Percentiles rank a stretch among this genome's conserved stretches.
These are phyloP conservation scores for Rhizophlyctis rosea DNA, from an alignment of 192 early-diverging fungal species.

Conservation along the genomic window DNA sequence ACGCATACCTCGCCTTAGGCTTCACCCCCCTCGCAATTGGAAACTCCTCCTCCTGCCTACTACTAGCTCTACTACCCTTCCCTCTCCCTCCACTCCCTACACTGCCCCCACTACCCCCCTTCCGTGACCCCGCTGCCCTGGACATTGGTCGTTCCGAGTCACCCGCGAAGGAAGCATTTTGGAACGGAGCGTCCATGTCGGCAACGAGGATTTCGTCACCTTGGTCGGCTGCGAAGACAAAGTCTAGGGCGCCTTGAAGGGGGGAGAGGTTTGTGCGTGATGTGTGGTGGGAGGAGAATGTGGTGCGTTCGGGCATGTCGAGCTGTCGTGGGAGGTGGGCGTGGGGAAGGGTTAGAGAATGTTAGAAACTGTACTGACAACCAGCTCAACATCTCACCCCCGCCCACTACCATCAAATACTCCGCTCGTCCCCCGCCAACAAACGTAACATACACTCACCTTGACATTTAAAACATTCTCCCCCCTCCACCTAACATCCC, in stretches of 20 bases:
- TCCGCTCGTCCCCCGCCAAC: too few relatives aligned
- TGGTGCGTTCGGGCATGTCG: constrained; percentile 48
- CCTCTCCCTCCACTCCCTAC: too few relatives aligned
- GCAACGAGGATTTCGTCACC: constrained; percentile 23
- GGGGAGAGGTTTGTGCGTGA: constrained; percentile 15
- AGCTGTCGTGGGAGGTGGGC: constrained; percentile 24
- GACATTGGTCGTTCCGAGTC: too few relatives aligned
- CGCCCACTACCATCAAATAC: not conserved
- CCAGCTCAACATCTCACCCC: not conserved
- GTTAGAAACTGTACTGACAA: not conserved
- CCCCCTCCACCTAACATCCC: constrained; percentile 32
- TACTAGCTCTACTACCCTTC: too few relatives aligned
- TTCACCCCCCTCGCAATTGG: too few relatives aligned
- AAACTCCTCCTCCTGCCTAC: too few relatives aligned
- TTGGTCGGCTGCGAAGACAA: constrained; percentile 23
- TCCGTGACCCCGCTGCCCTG: too few relatives aligned
- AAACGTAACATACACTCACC: constrained; percentile 27
- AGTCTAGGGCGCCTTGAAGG: constrained; percentile 37
- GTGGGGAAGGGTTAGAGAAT: too few relatives aligned
- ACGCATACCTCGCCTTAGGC: too few relatives aligned
- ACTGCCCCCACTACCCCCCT: too few relatives aligned
- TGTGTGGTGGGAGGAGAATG: constrained; percentile 22
- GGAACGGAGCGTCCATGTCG: constrained; percentile 6
- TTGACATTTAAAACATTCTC: constrained; percentile 52
- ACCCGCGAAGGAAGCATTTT: too few relatives aligned